phyloP scores from a whole-genome alignment of 202 grass and related monocot genomes.

The Carex arenaria region DNA sequence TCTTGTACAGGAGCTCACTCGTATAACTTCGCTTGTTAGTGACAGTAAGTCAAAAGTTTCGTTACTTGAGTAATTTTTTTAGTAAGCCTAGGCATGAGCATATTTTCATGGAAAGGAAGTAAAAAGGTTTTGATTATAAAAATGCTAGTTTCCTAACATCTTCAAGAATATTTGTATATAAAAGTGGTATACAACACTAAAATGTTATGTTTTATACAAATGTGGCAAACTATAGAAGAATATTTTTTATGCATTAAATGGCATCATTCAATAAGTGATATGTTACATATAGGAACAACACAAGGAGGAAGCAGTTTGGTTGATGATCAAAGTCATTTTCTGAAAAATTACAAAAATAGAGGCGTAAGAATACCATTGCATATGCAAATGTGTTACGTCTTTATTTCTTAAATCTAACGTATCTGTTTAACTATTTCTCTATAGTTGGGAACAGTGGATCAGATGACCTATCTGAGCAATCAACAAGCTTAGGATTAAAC shows the following conservation, averaged over 20 bases:
- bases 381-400: slow-evolving; percentile 6
- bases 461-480: slow-evolving; percentile 51
- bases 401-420: background rate
- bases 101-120: background rate
- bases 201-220: slow-evolving; percentile 5
- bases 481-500: slow-evolving; percentile 38
- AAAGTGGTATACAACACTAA: background rate
- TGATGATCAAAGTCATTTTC: background rate
- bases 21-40: slow-evolving; percentile 52
- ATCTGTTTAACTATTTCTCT: slow-evolving; percentile 13
- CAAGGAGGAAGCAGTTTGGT: background rate
- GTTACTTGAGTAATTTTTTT: background rate
- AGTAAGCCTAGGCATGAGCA: background rate
- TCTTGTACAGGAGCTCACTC: slow-evolving; percentile 78
- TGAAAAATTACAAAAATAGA: background rate
- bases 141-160: background rate
- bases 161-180: background rate
- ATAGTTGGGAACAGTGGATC: slow-evolving; percentile 51
- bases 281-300: background rate
- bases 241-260: background rate
- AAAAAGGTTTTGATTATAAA: background rate
- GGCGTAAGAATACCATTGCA: background rate
- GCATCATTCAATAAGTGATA: background rate
- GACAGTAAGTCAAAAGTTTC: slow-evolving; percentile 55
- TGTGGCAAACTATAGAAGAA: background rate